Evolutionary conservation across 2,329 filamentous ascomycete genomes (phyloP).

Genomic region (Verticillium longisporum): DNA sequence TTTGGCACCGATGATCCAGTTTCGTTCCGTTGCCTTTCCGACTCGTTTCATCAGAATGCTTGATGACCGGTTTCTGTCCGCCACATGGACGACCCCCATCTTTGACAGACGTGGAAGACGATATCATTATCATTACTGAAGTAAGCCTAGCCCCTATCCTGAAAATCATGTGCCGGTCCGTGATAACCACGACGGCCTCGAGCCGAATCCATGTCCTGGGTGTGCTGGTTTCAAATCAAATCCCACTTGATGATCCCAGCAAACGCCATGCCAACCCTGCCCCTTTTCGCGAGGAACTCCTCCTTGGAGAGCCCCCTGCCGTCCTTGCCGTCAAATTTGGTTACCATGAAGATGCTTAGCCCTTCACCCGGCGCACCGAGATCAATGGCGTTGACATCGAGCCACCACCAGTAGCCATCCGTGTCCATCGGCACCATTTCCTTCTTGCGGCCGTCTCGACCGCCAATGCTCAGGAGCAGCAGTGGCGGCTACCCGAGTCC

Average conservation of each 20-base stretch:
- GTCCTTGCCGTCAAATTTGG: conserved; percentile 35
- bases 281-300: conserved; percentile 36
- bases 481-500: conserved; percentile 61
- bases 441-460: conserved; percentile 58
- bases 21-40: too few relatives aligned
- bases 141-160: too few relatives aligned
- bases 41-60: too few relatives aligned
- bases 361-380: conserved; percentile 65
- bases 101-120: too few relatives aligned
- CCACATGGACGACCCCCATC: too few relatives aligned
- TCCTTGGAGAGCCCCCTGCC: conserved; percentile 41
- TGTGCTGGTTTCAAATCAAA: conserved; percentile 25
- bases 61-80: too few relatives aligned
- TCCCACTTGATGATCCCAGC: conserved; percentile 41
- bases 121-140: too few relatives aligned
- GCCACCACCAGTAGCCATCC: conserved; percentile 77
- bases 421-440: conserved; percentile 66
- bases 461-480: conserved; percentile 62
- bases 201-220: neutral
- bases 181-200: neutral
- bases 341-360: conserved; percentile 58
- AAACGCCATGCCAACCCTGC: conserved; percentile 37
- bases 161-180: neutral
- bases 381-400: conserved; percentile 61
- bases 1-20: too few relatives aligned